Conservation (phyloP, 345 rosid species). For the Populus euphratica region DNA sequence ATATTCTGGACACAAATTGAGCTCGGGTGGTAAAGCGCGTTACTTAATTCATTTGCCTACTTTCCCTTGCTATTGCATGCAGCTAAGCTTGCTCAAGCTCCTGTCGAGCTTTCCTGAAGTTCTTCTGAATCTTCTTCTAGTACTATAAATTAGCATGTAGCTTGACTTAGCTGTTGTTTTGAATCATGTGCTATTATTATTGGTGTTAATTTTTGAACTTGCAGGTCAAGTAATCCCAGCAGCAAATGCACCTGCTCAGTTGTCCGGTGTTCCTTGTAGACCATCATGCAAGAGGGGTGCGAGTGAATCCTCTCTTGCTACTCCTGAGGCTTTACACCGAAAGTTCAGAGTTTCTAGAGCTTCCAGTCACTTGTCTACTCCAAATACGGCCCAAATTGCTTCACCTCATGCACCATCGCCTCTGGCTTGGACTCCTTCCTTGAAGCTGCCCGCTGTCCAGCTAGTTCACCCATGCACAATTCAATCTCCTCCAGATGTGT, state of each 20-base stretch:
- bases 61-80: conserved; percentile 10
- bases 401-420: neutral
- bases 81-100: conserved; percentile 9
- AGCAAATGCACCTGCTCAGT: conserved; percentile 3
- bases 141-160: conserved; percentile 5
- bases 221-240: conserved; percentile 22
- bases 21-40: neutral
- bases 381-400: neutral
- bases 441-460: neutral
- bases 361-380: neutral
- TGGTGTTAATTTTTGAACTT: neutral
- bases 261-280: conserved; percentile 2
- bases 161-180: neutral
- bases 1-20: neutral
- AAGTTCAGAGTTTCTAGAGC: conserved; percentile 3
- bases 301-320: neutral
- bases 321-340: conserved; percentile 8
- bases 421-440: neutral
- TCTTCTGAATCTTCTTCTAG: conserved; percentile 4
- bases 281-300: conserved; percentile 25
- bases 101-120: conserved; percentile 3
- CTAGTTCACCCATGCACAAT: neutral
- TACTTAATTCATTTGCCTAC: neutral
- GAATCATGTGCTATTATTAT: neutral
- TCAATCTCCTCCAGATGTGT: neutral